Evolutionary conservation across 129 eudicot species (phyloP).

Genomic region (Chrysanthemum lavandulifolium): DNA sequence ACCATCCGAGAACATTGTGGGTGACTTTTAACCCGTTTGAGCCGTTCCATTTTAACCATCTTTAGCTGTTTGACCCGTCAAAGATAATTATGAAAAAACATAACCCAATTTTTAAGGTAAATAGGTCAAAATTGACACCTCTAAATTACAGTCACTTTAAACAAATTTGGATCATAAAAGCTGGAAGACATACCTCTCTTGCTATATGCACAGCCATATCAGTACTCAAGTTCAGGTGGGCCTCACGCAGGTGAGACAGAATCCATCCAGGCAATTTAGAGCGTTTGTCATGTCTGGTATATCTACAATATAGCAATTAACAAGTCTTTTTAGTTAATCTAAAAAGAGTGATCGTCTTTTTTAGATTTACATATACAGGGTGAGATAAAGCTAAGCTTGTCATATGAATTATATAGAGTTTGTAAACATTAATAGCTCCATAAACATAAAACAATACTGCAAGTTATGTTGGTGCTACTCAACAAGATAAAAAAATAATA

Average conservation of each 20-base stretch:
- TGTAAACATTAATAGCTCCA: too few species aligned
- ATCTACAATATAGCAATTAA: slow-evolving; percentile 40
- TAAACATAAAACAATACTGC: not conserved
- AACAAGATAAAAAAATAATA: too few species aligned
- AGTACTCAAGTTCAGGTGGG: slow-evolving; percentile 93
- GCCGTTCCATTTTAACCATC: not conserved
- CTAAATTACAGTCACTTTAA: not conserved
- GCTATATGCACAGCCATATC: slow-evolving; percentile 99
- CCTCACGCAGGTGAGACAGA: slow-evolving; percentile 86
- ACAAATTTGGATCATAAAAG: slow-evolving; percentile 1
- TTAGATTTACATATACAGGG: not conserved
- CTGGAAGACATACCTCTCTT: slow-evolving; percentile 60
- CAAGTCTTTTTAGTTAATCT: not conserved
- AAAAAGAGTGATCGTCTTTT: not conserved
- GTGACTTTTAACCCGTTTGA: not conserved
- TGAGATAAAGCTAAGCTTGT: too few species aligned
- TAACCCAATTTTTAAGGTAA: not conserved
- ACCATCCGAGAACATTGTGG: not conserved
- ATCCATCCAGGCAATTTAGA: slow-evolving; percentile 98
- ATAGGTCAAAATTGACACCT: not conserved
- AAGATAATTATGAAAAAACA: not conserved
- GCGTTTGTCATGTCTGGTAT: slow-evolving; percentile 92
- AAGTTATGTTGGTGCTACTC: not conserved
- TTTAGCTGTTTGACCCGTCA: not conserved
- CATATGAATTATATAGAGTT: too few species aligned